Base-by-base conservation (phyloP, 805 yeast genomes). In the Candida berthetii region DNA sequence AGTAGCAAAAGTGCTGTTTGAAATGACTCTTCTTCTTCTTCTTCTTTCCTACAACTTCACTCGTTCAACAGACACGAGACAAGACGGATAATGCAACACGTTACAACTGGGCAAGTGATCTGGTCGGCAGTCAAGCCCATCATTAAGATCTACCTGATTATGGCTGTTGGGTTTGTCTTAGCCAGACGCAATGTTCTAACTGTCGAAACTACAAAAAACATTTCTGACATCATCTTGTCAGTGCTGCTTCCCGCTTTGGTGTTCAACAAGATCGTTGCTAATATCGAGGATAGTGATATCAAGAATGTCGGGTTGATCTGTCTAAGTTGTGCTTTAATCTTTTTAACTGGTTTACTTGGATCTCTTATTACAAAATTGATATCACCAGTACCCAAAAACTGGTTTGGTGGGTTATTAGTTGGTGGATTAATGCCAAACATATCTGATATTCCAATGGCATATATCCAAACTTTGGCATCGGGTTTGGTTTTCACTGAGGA, bases 81-180 rank as follows among this genome's bases (percentile, higher is more conserved):
- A 22, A 22, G 8, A 22, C 24, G 6, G 8, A 22, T 8, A 8
- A 27, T 27, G 29, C 29, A 5, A 4, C 6, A 8, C 15, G 34
- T 31, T 17, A 31, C 34, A 3, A 31, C 19, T 7, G 34, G 93
- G 15, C 69, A 71, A 32, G 78, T 86, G 31, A 82, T 88, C 6
- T 87, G 83, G 63, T 72, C 85, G 25, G 78, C 95, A 0, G 81
- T 83, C 42, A 87, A 86, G 65, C 96, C 96, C n/a, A 81, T 87
- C 43, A 71, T 86, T 62, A 88, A 88, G 61, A 84, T 87, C 48
- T 84, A 86, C 53, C 63, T 84, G 49, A 82, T 85, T 55, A 74
- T 85, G 5, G 78, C 71, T 4, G 61, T 79, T 13, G 96, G 96
- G 10, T 83, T 68, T 48, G 57, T 68, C 33, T 62, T 88, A 7